Evolutionary conservation across 345 rosid genomes (phyloP), one percentile per base, ranked within the genome.

Genomic region (Populus ilicifolia): DNA sequence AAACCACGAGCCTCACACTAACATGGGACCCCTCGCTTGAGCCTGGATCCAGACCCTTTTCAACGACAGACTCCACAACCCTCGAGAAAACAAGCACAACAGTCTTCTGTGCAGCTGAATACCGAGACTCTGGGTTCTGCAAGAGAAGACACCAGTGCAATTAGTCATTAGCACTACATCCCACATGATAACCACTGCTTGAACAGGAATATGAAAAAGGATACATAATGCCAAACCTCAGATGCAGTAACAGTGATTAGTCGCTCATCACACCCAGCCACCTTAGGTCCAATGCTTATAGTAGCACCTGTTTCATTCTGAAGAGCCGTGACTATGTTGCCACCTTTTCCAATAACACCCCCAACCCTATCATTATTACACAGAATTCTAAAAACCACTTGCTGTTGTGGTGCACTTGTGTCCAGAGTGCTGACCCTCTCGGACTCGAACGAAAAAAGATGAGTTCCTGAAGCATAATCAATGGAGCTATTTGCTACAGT

Each of bases 311-410:
- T 92, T 70, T 92, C 97, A 67, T 86, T 84, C 70, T 92, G 90
- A 84, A 92, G 14, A 62, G 83, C 85, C 39, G 86, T 80, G 71
- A 92, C 80, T 41, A 88, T 85, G 43, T 88, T 86, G 71, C 97
- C 97, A 68, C 94, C 94, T 81, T 86, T 92, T 78, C 97, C 97
- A 67, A 92, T 92, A 88, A 90, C 83, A 74, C 90, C 86, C 38
- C 94, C 94, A 77, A 90, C 91, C 84, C 88, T 92, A 75, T 89
- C 94, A 78, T 79, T 89, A 35, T 86, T 90, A 79, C 94, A 92
- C 25, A 92, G 80, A 74, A 92, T 48, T 82, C 89, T 88, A 38
- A 89, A 92, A 0, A 84, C 79, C 8, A 90, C 85, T 43, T 87
- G 92, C 54, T 50, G 54, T 50, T 50, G 54, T 50, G 54, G 54